Evolutionary conservation across 2,329 filamentous ascomycete genomes (phyloP), one percentile per base, ranked within the genome.

Genomic region (Chaetothyriales sp.): DNA sequence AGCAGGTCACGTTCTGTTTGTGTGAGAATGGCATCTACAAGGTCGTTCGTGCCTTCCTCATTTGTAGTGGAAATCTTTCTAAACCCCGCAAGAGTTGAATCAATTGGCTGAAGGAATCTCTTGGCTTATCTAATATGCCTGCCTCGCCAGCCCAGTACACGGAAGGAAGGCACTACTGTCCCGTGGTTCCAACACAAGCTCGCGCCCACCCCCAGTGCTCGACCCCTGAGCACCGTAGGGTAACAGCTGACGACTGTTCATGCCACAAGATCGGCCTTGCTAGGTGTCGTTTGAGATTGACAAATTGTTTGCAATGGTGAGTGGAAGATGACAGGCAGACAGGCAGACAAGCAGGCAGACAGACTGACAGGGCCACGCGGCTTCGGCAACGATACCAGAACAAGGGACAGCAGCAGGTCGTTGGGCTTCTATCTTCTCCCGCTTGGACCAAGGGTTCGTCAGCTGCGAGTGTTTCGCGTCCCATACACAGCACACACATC

Each of bases 391-490:
- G 32, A 39, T 39, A 39, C 32, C 32, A 39, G 32, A 39, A 39
- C 10, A 39, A 39, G 32, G 15, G 32, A 39, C 6, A 25, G 22
- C 22, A 25, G 32, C 32, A 15, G 9, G 15, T 39, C 32, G 12
- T 15, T n/a, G n/a, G n/a, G n/a, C 15, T 15, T 39, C 32, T 12
- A 15, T 4, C 32, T 39, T 39, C 32, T 19, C 44, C 56, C 51
- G 55, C 56, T 55, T 51, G 53, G 50, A 52, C 56, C 55, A 58
- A 48, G 55, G 18, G 56, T 58, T 58, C 55, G 52, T 54, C 49
- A 19, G 15, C 18, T 10, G 10, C 10, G 43, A 26, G n/a, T 25
- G 32, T 15, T 39, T 39, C 32, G 12, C 32, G 32, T 39, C 32
- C 8, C 15, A 39, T 12, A 15, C 32, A 39, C 32, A 25, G 3